phyloP scores from a whole-genome alignment of 768 basidiomycete species.

The Aureoboletus auriporus region DNA sequence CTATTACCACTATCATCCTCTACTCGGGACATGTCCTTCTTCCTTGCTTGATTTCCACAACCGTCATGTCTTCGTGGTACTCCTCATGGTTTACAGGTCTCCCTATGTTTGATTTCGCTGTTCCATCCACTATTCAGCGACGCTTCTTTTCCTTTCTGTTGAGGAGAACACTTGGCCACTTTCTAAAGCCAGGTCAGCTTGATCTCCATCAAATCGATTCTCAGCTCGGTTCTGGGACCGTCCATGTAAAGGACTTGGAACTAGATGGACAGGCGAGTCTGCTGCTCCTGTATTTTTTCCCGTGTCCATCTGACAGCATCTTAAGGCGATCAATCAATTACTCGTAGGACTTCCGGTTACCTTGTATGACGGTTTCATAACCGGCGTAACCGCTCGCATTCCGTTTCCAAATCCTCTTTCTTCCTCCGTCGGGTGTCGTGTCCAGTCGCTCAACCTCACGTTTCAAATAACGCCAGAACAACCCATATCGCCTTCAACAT shows the following conservation, averaged over 20 bases:
- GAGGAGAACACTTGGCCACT: slow-evolving; percentile 76
- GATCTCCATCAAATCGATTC: slow-evolving; percentile 86
- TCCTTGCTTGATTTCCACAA: slow-evolving; percentile 11
- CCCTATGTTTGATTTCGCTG: slow-evolving; percentile 59
- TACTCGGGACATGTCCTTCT: slow-evolving; percentile 14
- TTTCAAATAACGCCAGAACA: slow-evolving; percentile 42
- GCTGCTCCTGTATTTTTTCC: slow-evolving; percentile 1
- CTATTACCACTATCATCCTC: not conserved
- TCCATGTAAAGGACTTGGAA: slow-evolving; percentile 82
- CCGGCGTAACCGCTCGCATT: slow-evolving; percentile 71
- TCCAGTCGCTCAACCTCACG: slow-evolving; percentile 66
- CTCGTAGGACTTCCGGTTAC: slow-evolving; percentile 62
- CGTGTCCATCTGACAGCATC: slow-evolving; percentile 13
- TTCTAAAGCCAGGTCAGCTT: slow-evolving; percentile 86
- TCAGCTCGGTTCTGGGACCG: slow-evolving; percentile 86
- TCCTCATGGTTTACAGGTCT: slow-evolving; percentile 51
- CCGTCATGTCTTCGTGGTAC: slow-evolving; percentile 51
- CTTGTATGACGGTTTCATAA: slow-evolving; percentile 68
- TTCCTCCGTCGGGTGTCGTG: slow-evolving; percentile 64
- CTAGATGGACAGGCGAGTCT: slow-evolving; percentile 66
- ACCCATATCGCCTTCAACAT: slow-evolving; percentile 8
- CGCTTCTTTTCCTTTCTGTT: slow-evolving; percentile 89
- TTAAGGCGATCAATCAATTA: slow-evolving; percentile 75
- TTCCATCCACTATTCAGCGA: slow-evolving; percentile 74
- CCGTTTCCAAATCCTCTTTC: slow-evolving; percentile 85